Evolutionary conservation across 768 basidiomycete genomes (phyloP).

Genomic region (Stropharia rugosoannulata): DNA sequence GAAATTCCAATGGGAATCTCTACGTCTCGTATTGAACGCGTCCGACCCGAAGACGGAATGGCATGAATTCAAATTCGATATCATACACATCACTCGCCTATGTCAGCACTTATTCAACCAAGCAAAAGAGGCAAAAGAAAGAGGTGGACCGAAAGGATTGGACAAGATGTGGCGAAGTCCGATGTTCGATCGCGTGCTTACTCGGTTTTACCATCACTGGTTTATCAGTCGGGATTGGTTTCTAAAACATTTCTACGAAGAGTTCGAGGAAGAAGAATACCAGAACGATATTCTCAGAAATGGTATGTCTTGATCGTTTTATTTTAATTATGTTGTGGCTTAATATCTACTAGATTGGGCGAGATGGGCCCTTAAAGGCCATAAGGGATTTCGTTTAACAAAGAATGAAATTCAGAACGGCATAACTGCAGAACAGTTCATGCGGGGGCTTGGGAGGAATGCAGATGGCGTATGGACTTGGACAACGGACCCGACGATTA

Average conservation of each 20-base stretch:
- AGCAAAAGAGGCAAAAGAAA: constrained; percentile 26
- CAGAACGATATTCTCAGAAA: constrained; percentile 35
- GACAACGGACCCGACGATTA: constrained; percentile 6
- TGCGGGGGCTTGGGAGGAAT: constrained; percentile 23
- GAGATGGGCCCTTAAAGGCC: constrained; percentile 36
- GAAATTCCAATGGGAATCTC: constrained; percentile 42
- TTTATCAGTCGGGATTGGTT: constrained; percentile 37
- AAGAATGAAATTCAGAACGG: constrained; percentile 33
- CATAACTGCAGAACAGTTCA: constrained; percentile 29
- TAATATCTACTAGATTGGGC: constrained; percentile 31
- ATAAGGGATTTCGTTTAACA: constrained; percentile 40
- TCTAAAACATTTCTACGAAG: constrained; percentile 35
- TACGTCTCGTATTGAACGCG: constrained; percentile 38
- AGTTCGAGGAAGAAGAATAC: constrained; percentile 44
- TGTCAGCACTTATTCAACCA: constrained; percentile 32
- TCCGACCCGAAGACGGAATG: constrained; percentile 34
- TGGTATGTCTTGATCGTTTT: constrained; percentile 22
- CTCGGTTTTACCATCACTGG: constrained; percentile 42
- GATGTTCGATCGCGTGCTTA: constrained; percentile 42
- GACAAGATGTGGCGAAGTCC: constrained; percentile 37
- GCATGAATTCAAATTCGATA: constrained; percentile 40
- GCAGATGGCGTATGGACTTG: constrained; percentile 18
- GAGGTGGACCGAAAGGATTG: constrained; percentile 20
- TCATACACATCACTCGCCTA: constrained; percentile 41
- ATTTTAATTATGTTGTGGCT: neutral